These are phyloP conservation scores for Kuraishia borneana DNA, from an alignment of 805 yeast genomes.

Conservation along the genomic window DNA sequence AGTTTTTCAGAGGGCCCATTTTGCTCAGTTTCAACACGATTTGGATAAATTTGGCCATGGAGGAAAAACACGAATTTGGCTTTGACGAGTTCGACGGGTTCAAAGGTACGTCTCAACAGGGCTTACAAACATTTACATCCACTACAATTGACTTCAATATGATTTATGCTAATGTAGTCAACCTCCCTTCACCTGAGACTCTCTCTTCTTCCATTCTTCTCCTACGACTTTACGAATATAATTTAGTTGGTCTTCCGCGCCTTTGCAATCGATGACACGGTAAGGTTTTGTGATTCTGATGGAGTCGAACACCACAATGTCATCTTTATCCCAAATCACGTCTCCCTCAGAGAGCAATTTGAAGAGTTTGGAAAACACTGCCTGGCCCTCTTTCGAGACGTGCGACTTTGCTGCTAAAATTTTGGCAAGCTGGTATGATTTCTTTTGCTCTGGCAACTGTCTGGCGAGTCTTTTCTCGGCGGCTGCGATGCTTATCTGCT, in stretches of 20 bases:
- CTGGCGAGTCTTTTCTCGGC: constrained; percentile 9
- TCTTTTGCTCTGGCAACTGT: constrained; percentile 9
- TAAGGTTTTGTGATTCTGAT: constrained; percentile 28
- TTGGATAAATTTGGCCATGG: not conserved
- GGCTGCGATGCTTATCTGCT: constrained; percentile 9
- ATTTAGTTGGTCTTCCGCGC: constrained; percentile 13
- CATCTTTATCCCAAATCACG: constrained; percentile 21
- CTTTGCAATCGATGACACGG: constrained; percentile 18
- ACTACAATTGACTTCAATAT: no score
- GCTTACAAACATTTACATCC: no score
- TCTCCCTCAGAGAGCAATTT: constrained; percentile 19
- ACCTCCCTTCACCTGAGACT: constrained; percentile 40
- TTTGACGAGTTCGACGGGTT: not conserved
- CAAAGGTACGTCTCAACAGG: not conserved
- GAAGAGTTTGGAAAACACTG: constrained; percentile 13
- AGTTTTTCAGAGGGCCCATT: not conserved
- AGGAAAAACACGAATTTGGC: not conserved
- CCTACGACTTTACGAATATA: constrained; percentile 36
- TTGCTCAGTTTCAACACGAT: not conserved
- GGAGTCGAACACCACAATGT: constrained; percentile 23
- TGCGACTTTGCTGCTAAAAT: constrained; percentile 8
- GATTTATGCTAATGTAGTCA: constrained; percentile 9
- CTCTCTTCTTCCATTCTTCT: constrained; percentile 35
- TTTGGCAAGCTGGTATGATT: constrained; percentile 10
- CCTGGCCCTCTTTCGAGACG: constrained; percentile 16